phyloP scores from a whole-genome alignment of 768 basidiomycete genomes.

The Daedaleopsis nitida region DNA sequence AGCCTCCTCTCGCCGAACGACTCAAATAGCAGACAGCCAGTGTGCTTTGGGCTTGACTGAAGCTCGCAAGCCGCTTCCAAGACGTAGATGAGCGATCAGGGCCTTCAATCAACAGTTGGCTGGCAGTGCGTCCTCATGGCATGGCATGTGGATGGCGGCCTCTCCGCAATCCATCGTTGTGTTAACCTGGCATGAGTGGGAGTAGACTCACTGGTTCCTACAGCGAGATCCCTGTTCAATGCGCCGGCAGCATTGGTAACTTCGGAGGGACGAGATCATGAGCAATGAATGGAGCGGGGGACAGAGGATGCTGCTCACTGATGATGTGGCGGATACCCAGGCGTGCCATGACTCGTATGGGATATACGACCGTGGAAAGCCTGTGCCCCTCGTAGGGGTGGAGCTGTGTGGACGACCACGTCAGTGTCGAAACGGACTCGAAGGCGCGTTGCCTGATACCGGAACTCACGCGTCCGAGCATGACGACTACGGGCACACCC shows the following conservation, averaged over 20 bases:
- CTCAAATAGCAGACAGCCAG: too few species aligned
- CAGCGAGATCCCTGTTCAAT: constrained; percentile 68
- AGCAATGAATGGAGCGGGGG: background rate
- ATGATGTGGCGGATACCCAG: constrained; percentile 77
- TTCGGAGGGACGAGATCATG: constrained; percentile 30
- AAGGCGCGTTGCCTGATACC: background rate
- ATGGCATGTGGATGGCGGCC: too few species aligned
- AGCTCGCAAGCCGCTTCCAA: too few species aligned
- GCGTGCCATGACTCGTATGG: constrained; percentile 76
- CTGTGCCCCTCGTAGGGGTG: constrained; percentile 86
- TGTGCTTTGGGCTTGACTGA: too few species aligned
- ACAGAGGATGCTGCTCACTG: constrained; percentile 45
- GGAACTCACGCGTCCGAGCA: constrained; percentile 77
- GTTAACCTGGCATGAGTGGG: background rate
- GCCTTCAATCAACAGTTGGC: too few species aligned
- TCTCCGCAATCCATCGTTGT: too few species aligned
- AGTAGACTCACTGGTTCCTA: constrained; percentile 72
- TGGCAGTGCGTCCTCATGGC: too few species aligned
- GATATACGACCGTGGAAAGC: constrained; percentile 70
- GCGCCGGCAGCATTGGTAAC: constrained; percentile 91
- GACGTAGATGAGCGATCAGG: too few species aligned
- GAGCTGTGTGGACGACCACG: constrained; percentile 49
- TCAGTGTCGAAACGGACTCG: background rate
- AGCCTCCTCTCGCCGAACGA: background rate
- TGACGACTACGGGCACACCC: constrained; percentile 82